Evolutionary conservation across 202 grass and related monocot genomes (phyloP), one percentile per base, ranked within the genome.

Genomic region (Setaria viridis): DNA sequence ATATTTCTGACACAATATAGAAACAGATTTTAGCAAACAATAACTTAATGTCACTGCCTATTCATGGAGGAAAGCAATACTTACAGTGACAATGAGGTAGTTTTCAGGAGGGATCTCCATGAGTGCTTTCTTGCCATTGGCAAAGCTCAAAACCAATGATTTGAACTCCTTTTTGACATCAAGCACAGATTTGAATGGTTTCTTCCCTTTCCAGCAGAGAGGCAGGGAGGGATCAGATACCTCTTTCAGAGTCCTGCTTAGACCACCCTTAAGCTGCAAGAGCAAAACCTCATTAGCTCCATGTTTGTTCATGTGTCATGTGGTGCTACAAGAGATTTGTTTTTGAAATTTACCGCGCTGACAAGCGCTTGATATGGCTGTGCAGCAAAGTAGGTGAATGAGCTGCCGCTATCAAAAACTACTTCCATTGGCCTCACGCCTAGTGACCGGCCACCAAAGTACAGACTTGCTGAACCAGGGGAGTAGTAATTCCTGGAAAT

Each of bases 21-120:
- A 74, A 90, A 85, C 2, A 74, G 32, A 51, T 59, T 51, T 80
- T 83, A 87, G 50, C 34, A 62, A 72, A 43, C 7, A 82, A 45
- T 33, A 82, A 73, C 2, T 72, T 48, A 33, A 19, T 56, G 3
- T 70, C 12, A 30, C 10, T 41, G 51, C 57, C 47, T 66, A 82
- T 79, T 34, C 35, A 37, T 81, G 9, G 67, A 19, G 81, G 81
- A 62, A 62, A 3, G 12, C 41, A 87, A 60, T 56, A 84, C 79
- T 91, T 94, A 99, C 97, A 4, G 97, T 93, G 48, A 99, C 88
- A 67, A 99, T 92, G 63, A 99, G 92, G 85, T 99, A 99, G 74
- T 99, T 99, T 76, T 99, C 88, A 46, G 97, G 92, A 78, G 90
- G 97, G 62, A 99, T 93, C 79, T 99, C 97, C 85, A 99, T 85